Evolutionary conservation across 331 rosid genomes (phyloP), one percentile per base, ranked within the genome.

Genomic region (Malus hybrid): DNA sequence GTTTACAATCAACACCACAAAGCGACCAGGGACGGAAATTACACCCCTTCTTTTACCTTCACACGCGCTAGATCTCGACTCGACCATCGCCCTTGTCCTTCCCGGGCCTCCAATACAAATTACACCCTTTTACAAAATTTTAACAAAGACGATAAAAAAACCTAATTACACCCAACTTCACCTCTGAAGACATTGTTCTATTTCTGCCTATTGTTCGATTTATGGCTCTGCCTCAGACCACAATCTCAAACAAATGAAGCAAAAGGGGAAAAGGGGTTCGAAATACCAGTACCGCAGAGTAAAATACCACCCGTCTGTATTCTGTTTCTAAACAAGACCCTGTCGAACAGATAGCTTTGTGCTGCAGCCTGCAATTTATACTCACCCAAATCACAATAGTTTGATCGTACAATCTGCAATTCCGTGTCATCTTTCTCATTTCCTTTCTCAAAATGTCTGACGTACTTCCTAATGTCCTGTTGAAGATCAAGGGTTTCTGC

Each of bases 401-500:
- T 86, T 50, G 86, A 69, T 63, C 87, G 86, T 67, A 30, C 34
- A 10, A 77, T 68, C 30, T 77, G 63, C 12, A 68, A 67, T 72
- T 82, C 82, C 5, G 42, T 13, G 69, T 60, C 86, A 32, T 78
- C 82, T 83, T 86, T 86, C 79, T 30, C 44, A 19, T 18, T 22
- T 18, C 56, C 69, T 19, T 55, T 76, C 30, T 86, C 91, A 1
- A 85, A 82, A 55, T 75, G 81, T 73, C 76, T 86, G 33, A 92
- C 86, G 78, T 86, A 94, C 73, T 92, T 91, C 71, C 79, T 88
- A 52, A 93, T 84, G 71, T 84, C 94, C 19, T 72, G 81, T 52
- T 86, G 82, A 64, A 80, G 70, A 56, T 80, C 85, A 29, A 69
- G 62, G 39, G 77, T 58, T 86, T 86, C 92, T 4, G 74, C 92